Evolutionary conservation across 2,329 filamentous ascomycete genomes (phyloP), one percentile per base, ranked within the genome.

Genomic region (Fusarium sp.): DNA sequence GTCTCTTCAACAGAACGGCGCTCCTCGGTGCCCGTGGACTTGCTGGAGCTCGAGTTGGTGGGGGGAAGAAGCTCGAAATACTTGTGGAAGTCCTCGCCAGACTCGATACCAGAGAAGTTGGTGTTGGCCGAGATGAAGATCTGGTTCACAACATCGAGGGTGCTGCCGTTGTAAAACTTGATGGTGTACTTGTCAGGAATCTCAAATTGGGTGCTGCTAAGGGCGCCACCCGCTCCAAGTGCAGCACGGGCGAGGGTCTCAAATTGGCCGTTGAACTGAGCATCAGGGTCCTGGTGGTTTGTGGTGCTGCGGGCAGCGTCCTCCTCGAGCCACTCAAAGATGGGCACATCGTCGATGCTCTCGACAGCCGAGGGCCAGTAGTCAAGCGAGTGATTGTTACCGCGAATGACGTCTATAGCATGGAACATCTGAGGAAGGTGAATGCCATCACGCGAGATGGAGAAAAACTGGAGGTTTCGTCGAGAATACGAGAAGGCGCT

Each of bases 241-340:
- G 18, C 4, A 23, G 18, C 18, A 23, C 18, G 18, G 18, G 18
- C 18, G 18, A 23, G 18, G 18, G 18, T 23, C 18, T 23, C 18
- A 23, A 23, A 23, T 23, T 23, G 18, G 18, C 18, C 18, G 18
- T 23, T 23, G 40, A 72, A 75, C 52, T 75, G 73, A 11, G 73
- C 73, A 46, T 75, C 73, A 1, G 73, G 73, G 15, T 75, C 73
- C 18, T 75, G 73, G 12, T 51, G 52, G 46, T 68, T 72, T 30
- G 50, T 41, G 11, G 52, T 43, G 27, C 56, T 54, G 23, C 41
- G 47, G 10, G 66, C 40, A 18, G 73, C 73, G 9, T 75, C 73
- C 39, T 74, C 61, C 53, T 75, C 63, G 15, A 75, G 66, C 73
- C 73, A 75, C 37, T 72, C 30, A 7, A 50, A 48, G 27, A 75